These are phyloP conservation scores for Colletotrichum lini DNA, from an alignment of 2,329 filamentous ascomycete genomes.

Conservation along the genomic window DNA sequence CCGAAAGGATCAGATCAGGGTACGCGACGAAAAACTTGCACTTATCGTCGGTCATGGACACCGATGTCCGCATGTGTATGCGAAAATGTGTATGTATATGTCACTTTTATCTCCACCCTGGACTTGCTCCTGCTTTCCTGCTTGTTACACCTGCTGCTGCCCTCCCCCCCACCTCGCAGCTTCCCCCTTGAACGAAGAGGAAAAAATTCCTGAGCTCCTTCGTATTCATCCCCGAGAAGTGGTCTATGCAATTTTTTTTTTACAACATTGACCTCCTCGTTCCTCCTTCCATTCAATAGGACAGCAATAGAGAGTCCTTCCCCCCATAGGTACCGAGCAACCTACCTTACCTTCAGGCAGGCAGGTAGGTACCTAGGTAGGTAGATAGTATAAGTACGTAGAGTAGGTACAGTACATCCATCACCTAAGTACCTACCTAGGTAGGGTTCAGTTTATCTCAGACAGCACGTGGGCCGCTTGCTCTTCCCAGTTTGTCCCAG, in stretches of 20 bases:
- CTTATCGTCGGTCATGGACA: too few species aligned
- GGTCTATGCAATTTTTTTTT: not conserved
- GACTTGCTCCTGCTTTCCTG: slow-evolving; percentile 1
- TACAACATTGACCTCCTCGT: slow-evolving; percentile 19
- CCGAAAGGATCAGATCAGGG: too few species aligned
- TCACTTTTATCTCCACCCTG: slow-evolving; percentile 14
- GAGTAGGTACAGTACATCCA: too few species aligned
- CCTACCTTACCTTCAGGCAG: too few species aligned
- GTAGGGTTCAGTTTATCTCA: slow-evolving; percentile 20
- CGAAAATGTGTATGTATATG: not conserved
- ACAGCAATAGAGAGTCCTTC: not conserved
- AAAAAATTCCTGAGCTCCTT: slow-evolving; percentile 18
- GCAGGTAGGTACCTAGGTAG: too few species aligned
- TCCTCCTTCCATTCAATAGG: slow-evolving; percentile 10
- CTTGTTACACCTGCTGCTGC: not conserved
- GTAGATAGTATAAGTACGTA: too few species aligned
- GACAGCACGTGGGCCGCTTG: slow-evolving; percentile 23
- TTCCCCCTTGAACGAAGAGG: not conserved
- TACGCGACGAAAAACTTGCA: too few species aligned
- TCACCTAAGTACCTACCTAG: too few species aligned
- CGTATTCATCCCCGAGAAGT: slow-evolving; percentile 7
- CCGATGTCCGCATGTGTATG: too few species aligned
- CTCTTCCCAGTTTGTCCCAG: slow-evolving; percentile 15
- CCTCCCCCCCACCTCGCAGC: slow-evolving; percentile 6
- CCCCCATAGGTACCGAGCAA: not conserved